These are phyloP conservation scores for Aureobasidium sp. DNA, from an alignment of 2,329 filamentous ascomycete species.

Conservation along the genomic window DNA sequence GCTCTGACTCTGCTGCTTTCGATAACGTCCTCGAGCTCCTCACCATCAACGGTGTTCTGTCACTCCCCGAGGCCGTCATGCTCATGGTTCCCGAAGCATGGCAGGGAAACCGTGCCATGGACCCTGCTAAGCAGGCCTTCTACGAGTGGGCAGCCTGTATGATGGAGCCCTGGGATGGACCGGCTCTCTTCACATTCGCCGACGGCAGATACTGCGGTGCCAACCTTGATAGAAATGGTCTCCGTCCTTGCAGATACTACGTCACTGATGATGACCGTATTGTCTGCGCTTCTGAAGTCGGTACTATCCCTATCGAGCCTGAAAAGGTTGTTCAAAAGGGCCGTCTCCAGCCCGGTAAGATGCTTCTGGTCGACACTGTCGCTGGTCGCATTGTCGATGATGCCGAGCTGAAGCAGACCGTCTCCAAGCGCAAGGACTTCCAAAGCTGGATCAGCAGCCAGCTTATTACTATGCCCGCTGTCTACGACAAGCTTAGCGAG, in stretches of 20 bases:
- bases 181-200: slow-evolving; percentile 92
- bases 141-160: slow-evolving; percentile 98
- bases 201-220: slow-evolving; percentile 96
- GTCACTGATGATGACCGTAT: slow-evolving; percentile 95
- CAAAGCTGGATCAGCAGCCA: slow-evolving; percentile 79
- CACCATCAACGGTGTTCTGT: slow-evolving; percentile 92
- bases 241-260: slow-evolving; percentile 94
- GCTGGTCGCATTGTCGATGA: slow-evolving; percentile 92
- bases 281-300: slow-evolving; percentile 93
- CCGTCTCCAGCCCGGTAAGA: slow-evolving; percentile 85
- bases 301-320: slow-evolving; percentile 84
- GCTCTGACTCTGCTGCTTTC: slow-evolving; percentile 93
- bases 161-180: slow-evolving; percentile 99
- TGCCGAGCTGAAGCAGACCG: slow-evolving; percentile 79
- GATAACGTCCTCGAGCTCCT: slow-evolving; percentile 93
- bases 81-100: slow-evolving; percentile 97
- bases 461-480: slow-evolving; percentile 70
- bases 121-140: slow-evolving; percentile 91
- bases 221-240: slow-evolving; percentile 90
- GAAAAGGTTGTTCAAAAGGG: slow-evolving; percentile 89
- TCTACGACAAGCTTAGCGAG: slow-evolving; percentile 56
- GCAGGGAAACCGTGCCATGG: slow-evolving; percentile 90
- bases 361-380: slow-evolving; percentile 90
- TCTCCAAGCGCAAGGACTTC: slow-evolving; percentile 84
- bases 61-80: slow-evolving; percentile 93